Base-by-base conservation (phyloP, 2,329 filamentous ascomycete genomes). In the Colletotrichum ledebouriae region DNA sequence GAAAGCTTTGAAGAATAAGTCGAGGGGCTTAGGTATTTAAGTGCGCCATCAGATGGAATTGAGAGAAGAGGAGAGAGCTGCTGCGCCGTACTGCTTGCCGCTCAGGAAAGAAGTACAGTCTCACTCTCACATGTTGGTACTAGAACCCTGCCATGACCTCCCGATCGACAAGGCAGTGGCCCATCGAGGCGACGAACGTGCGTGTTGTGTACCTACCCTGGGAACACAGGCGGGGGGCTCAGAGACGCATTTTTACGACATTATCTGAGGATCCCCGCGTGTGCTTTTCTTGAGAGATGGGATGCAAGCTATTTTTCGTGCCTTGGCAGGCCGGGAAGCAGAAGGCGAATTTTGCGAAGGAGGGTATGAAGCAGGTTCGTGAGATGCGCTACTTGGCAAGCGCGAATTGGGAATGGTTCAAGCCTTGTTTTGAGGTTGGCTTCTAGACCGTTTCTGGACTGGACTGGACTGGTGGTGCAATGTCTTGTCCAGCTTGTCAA, bases 181-280 rank as follows among this genome's bases (percentile, higher is more conserved):
- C 61, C 55, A 68, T 68, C 61, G 63, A 55, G 42, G 47, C 13
- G 37, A 13, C 37, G 49, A 29, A 20, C 29, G 25, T 50, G 59
- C 53, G 59, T 34, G 59, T 56, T 17, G 46, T n/a, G 58, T 29
- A 6, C 25, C 25, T 29, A 29, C 6, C 25, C 25, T 25, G 25
- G 25, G 25, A 6, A 22, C 22, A 22, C 22, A 29, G 4, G 25
- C 17, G 41, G 37, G 52, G 39, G 52, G 64, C 64, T 67, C 63
- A 25, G 15, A 52, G 57, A 68, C 41, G 65, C 61, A 68, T 41
- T 49, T 68, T 68, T 68, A 68, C 65, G 65, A 63, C 65, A 68
- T 68, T 47, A 7, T 53, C 61, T 42, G 34, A 47, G 11, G 59
- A 20, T 56, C 61, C 46, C 17, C 29, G 41, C 39, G 33, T 49